phyloP scores from a whole-genome alignment of 352 stramenopile genomes.

The Globisporangium barbulae region DNA sequence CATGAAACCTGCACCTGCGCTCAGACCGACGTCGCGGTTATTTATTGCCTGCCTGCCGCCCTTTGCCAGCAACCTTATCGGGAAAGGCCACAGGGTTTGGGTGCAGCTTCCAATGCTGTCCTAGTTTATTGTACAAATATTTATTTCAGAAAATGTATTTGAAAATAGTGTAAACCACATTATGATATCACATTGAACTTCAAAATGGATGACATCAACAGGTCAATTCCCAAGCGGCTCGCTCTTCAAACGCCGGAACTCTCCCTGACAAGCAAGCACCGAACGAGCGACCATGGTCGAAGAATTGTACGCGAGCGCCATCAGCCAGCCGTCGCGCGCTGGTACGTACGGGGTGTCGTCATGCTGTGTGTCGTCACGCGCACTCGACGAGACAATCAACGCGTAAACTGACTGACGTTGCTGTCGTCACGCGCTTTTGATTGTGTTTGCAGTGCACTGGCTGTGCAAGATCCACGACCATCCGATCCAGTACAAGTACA shows the following conservation, averaged over 20 bases:
- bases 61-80: background rate
- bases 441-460: slow-evolving; percentile 42
- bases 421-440: background rate
- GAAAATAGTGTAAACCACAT: background rate
- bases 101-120: background rate
- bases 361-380: background rate
- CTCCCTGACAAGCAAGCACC: background rate
- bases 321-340: slow-evolving; percentile 65
- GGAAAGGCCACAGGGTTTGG: too few relatives aligned
- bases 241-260: slow-evolving; percentile 7
- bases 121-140: background rate
- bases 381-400: background rate
- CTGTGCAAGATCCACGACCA: slow-evolving; percentile 71
- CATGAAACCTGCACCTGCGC: background rate
- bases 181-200: slow-evolving; percentile 6
- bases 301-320: slow-evolving; percentile 48
- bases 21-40: slow-evolving; percentile 6
- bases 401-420: background rate
- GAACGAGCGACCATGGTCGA: slow-evolving; percentile 29
- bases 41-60: background rate
- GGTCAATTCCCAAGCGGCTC: background rate
- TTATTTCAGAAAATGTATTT: background rate
- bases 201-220: slow-evolving; percentile 14
- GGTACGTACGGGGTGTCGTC: slow-evolving; percentile 20
- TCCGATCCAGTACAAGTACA: slow-evolving; percentile 55